Base-by-base conservation (phyloP, 2,329 filamentous ascomycete genomes). In the Teratosphaeria gauchensis region DNA sequence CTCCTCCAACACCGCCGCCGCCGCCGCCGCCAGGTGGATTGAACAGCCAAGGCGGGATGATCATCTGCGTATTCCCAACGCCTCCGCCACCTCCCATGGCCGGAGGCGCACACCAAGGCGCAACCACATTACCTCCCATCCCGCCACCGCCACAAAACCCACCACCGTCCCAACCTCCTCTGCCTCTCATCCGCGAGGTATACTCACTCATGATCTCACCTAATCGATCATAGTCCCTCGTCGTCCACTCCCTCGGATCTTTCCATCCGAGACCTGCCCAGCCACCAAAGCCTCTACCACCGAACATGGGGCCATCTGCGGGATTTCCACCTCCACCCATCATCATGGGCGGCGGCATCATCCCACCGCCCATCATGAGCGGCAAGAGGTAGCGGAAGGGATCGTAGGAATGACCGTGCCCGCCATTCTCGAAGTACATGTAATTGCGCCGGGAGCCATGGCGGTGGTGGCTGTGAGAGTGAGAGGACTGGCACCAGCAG, bases 171-270 rank as follows among this genome's bases (percentile, higher is more conserved):
- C 51, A 51, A 46, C 57, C 54, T 52, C 55, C 38, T 51, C 38
- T 53, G 5, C 64, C 64, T 55, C 57, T 59, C 59, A 61, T 58
- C 51, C 64, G 51, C 33, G 33, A 57, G n/a, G 58, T 53, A 53
- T 60, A 64, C 58, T 68, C 65, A 11, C 58, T 58, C 56, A 68
- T 33, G 9, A 69, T 60, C 28, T 67, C 61, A 1, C 62, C 62
- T 51, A 69, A 56, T 35, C 65, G 58, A 54, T 69, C 65, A 57
- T 59, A 68, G 55, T 69, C 68, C 33, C 61, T 61, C n/a, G 60
- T 55, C 16, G 62, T 62, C 67, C 67, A 69, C 14, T 60, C 51
- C n/a, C 33, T 19, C 28, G 63, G 57, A 48, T 61, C 57, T 30
- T 64, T 62, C 60, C 62, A 66, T 9, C 30, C 55, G 51, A 61